Base-by-base conservation (phyloP, 345 rosid species). In the Excoecaria cochinchinensis region DNA sequence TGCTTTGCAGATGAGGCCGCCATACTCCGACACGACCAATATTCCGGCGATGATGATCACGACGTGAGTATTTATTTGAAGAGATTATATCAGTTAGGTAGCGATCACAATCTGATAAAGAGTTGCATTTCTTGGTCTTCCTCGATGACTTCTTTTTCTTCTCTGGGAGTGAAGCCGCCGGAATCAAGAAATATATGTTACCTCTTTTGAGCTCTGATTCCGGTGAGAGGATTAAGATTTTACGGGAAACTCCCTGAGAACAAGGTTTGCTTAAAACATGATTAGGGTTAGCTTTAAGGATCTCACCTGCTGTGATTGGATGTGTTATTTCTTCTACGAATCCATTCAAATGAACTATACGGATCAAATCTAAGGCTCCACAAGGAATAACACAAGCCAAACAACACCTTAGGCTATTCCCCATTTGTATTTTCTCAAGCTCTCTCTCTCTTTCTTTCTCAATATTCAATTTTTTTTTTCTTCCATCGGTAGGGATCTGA, bases 371-470 rank as follows among this genome's bases (percentile, higher is more conserved):
- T 64, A 95, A 88, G 58, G 98, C 99, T 65, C 98, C 99, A 74
- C 95, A 93, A 1, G 99, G 97, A 82, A 93, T 92, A 67, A 95
- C 89, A 78, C 98, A 95, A 47, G 97, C 96, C 86, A 95, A 83
- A 77, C 97, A 95, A 61, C 97, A 95, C 72, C 96, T 87, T 80
- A 95, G 80, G 76, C 91, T 91, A 74, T 95, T 95, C 16, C 99
- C 98, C 99, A 95, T 94, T 40, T 31, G 44, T 17, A 40, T 78
- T 3, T n/a, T n/a, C n/a, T n/a, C n/a, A n/a, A n/a, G n/a, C n/a
- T n/a, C n/a, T n/a, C 11, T 44, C n/a, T 59, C 58, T 72, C 5
- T 39, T 4, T n/a, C 11, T 70, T 3, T 24, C 13, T 62, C 25
- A 52, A 46, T 65, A 4, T 56, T 21, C 14, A 3, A 3, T 0